A percentile compares a stretch with the other conserved stretches of the same genome.
phyloP scores from a whole-genome alignment of 2,329 filamentous ascomycete genomes.

The Penicillium sp. region DNA sequence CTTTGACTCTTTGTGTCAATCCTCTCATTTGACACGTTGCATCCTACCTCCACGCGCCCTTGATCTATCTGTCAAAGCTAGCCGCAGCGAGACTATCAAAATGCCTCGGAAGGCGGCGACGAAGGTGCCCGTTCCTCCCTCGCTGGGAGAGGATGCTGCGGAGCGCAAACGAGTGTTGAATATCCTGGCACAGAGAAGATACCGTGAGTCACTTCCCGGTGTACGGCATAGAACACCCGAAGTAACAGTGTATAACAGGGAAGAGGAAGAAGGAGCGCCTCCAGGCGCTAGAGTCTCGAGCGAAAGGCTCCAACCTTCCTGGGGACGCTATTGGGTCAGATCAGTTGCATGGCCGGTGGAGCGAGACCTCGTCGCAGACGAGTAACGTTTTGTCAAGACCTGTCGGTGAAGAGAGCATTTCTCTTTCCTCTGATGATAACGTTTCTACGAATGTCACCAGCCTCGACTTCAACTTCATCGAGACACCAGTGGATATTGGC shows the following conservation, averaged over 20 bases:
- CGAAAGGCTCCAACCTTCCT: not conserved
- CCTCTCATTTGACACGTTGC: not conserved
- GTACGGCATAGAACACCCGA: not conserved
- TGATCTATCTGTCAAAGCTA: not conserved
- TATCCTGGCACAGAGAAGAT: conserved; percentile 58
- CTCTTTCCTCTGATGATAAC: not conserved
- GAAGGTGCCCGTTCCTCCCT: conserved; percentile 1
- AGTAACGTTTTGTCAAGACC: not conserved
- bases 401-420: not conserved
- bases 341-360: not conserved
- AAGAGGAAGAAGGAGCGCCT: conserved; percentile 21
- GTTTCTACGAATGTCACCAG: not conserved
- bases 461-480: not conserved
- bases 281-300: conserved; percentile 16
- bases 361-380: not conserved
- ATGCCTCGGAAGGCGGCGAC: conserved; percentile 5
- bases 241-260: conserved; percentile 7
- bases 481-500: not conserved
- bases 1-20: not conserved
- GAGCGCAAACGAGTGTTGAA: conserved; percentile 59
- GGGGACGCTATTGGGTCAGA: not conserved
- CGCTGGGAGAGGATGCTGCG: conserved; percentile 46
- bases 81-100: not conserved
- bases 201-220: conserved; percentile 34
- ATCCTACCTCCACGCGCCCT: not conserved